Percentiles rank a stretch among this genome's conserved stretches.
Conservation (phyloP, 148 eudicot species). For the Silene latifolia region DNA sequence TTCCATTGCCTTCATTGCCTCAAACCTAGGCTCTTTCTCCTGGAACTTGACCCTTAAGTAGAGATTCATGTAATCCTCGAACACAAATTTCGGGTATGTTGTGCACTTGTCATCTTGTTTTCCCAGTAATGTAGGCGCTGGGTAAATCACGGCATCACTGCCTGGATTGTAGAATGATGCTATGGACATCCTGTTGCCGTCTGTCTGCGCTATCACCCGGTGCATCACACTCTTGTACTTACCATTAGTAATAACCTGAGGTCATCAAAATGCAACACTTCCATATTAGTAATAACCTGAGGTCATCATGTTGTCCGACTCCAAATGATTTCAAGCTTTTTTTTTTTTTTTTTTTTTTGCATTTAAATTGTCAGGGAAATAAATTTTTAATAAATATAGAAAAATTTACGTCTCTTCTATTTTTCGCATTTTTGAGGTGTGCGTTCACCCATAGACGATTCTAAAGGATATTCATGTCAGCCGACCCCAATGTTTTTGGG, state of each 20-base stretch:
- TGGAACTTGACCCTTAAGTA: constrained; percentile 78
- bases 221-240: constrained; percentile 96
- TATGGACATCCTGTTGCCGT: constrained; percentile 79
- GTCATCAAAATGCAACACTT: background rate
- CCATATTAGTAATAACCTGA: background rate
- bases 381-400: background rate
- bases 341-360: too few species aligned
- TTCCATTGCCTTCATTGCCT: constrained; percentile 68
- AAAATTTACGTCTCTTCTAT: too few species aligned
- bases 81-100: constrained; percentile 74
- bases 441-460: too few species aligned
- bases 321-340: too few species aligned
- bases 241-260: constrained; percentile 80
- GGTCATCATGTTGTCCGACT: too few species aligned
- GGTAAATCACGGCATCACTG: constrained; percentile 83
- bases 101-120: constrained; percentile 36
- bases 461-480: too few species aligned
- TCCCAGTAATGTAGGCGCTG: constrained; percentile 60
- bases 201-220: constrained; percentile 75
- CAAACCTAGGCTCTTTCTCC: constrained; percentile 85
- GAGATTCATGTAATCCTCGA: constrained; percentile 94
- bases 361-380: too few species aligned
- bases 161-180: constrained; percentile 99
- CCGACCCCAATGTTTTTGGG: too few species aligned
- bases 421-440: too few species aligned